A percentile compares a stretch with the other conserved stretches of the same genome.
Conservation (phyloP, 108 stramenopile genomes). For the Nannochloropsis oceanica region DNA sequence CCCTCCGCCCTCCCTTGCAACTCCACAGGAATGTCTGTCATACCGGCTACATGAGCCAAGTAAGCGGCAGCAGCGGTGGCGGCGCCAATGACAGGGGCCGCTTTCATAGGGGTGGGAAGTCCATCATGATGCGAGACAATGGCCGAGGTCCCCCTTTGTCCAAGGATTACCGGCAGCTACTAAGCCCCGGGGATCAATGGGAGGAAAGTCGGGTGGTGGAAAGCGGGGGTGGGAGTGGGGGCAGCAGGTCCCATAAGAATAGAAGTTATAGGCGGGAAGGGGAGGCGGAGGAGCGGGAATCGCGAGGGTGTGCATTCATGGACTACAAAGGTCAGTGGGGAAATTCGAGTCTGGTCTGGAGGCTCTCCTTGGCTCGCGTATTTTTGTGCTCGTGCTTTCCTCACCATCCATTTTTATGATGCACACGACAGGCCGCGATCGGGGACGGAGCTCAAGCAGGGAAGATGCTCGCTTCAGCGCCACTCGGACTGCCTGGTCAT, state of each 20-base stretch:
- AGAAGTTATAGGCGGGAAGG: neutral
- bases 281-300: neutral
- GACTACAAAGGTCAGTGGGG: neutral
- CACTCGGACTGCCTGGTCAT: neutral
- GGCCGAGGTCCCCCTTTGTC: neutral
- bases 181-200: neutral
- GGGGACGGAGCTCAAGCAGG: neutral
- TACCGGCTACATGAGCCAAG: too few relatives aligned
- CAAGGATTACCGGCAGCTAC: neutral
- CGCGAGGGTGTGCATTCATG: neutral
- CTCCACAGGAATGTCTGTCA: too few relatives aligned
- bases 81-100: neutral
- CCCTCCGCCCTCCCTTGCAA: too few relatives aligned
- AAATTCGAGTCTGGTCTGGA: too few relatives aligned
- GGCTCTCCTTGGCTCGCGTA: too few relatives aligned
- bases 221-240: neutral
- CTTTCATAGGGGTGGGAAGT: neutral
- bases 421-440: neutral
- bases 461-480: neutral
- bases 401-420: too few relatives aligned
- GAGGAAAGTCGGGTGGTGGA: too few relatives aligned
- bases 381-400: too few relatives aligned
- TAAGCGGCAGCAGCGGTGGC: neutral
- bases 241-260: neutral
- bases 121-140: neutral